Evolutionary conservation across 73 alveolate species (phyloP).

Genomic region (Blepharisma japonicum): DNA sequence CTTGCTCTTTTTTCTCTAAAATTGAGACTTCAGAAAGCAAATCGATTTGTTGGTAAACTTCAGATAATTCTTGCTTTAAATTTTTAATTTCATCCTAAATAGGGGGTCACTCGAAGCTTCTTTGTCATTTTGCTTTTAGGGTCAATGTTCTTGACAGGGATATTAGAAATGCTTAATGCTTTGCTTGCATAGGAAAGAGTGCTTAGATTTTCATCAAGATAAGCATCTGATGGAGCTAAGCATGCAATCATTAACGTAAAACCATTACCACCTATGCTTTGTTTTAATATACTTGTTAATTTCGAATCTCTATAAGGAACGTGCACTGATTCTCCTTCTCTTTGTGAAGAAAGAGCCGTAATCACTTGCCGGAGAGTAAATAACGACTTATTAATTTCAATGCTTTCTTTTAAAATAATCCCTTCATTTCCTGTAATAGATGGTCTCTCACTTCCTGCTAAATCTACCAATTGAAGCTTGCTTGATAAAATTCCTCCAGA

Average conservation of each 20-base stretch:
- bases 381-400: conserved; percentile 79
- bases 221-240: conserved; percentile 65
- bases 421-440: conserved; percentile 77
- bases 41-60: neutral
- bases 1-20: neutral
- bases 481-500: conserved; percentile 52
- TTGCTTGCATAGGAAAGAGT: conserved; percentile 69
- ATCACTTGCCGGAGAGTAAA: conserved; percentile 82
- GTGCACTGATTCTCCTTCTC: conserved; percentile 64
- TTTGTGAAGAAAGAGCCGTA: conserved; percentile 53
- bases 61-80: neutral
- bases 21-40: neutral
- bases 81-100: conserved; percentile 59
- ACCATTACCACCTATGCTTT: conserved; percentile 88
- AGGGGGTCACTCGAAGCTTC: conserved; percentile 82
- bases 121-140: conserved; percentile 91
- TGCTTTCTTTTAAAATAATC: conserved; percentile 83
- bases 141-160: conserved; percentile 6
- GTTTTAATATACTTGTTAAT: conserved; percentile 80
- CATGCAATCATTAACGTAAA: conserved; percentile 76
- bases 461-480: conserved; percentile 71
- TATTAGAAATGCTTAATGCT: conserved; percentile 65
- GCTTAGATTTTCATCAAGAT: conserved; percentile 65
- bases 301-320: conserved; percentile 86
- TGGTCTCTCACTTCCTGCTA: conserved; percentile 92